A percentile compares a stretch with the other conserved stretches of the same genome.
Evolutionary conservation across 2,329 filamentous ascomycete species (phyloP).

Genomic region (Colletotrichum lentis): DNA sequence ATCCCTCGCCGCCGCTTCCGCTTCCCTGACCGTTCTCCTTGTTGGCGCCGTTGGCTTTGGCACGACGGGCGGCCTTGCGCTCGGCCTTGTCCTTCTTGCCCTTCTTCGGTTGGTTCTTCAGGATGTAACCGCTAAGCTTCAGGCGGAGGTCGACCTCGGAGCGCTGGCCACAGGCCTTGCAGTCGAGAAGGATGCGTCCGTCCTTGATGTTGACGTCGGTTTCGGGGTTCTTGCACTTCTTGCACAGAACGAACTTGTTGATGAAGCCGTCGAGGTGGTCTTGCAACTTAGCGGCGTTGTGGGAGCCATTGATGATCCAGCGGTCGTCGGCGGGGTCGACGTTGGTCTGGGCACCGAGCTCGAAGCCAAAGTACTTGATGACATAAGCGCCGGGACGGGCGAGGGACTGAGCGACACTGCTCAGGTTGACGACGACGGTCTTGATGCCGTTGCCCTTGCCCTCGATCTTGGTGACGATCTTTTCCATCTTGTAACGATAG

Average conservation of each 20-base stretch:
- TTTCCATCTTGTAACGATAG: slow-evolving; percentile 99
- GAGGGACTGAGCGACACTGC: slow-evolving; percentile 89
- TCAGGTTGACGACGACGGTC: slow-evolving; percentile 95
- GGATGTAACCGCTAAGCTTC: slow-evolving; percentile 96
- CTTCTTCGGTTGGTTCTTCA: slow-evolving; percentile 93
- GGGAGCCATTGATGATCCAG: slow-evolving; percentile 99
- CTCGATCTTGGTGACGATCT: slow-evolving; percentile 97
- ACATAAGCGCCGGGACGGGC: slow-evolving; percentile 92
- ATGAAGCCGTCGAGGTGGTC: slow-evolving; percentile 99
- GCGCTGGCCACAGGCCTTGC: slow-evolving; percentile 97
- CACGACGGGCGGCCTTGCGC: slow-evolving; percentile 89
- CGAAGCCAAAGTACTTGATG: slow-evolving; percentile 99
- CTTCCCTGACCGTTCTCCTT: slow-evolving; percentile 66
- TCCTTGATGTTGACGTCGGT: slow-evolving; percentile 97
- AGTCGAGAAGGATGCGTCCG: slow-evolving; percentile 89
- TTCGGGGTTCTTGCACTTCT: slow-evolving; percentile 99
- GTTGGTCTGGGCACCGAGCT: slow-evolving; percentile 98
- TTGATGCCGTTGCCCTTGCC: slow-evolving; percentile 99
- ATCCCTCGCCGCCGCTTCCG: slow-evolving; percentile 66
- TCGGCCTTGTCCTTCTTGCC: slow-evolving; percentile 97
- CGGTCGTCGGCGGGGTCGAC: slow-evolving; percentile 96
- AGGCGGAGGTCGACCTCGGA: slow-evolving; percentile 90
- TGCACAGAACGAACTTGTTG: slow-evolving; percentile 98
- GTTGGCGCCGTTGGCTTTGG: slow-evolving; percentile 70
- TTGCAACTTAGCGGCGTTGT: slow-evolving; percentile 94